Conservation (phyloP, 352 stramenopile genomes). For the Pythium aristosporum region DNA sequence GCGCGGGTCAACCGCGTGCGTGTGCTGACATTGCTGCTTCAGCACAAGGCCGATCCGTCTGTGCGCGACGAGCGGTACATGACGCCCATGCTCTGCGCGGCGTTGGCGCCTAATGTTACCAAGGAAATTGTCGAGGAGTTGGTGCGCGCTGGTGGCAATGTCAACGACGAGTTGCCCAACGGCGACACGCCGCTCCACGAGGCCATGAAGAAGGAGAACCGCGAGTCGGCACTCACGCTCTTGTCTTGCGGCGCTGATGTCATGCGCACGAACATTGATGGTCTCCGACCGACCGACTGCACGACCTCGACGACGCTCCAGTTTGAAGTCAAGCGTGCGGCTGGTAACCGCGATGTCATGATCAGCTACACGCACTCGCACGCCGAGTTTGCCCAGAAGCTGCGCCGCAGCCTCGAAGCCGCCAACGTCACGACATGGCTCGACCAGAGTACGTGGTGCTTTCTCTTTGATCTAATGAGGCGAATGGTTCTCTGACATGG, state of each 20-base stretch:
- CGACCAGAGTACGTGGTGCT: slow-evolving; percentile 46
- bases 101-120: slow-evolving; percentile 49
- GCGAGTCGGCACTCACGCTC: slow-evolving; percentile 58
- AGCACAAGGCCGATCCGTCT: slow-evolving; percentile 49
- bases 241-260: slow-evolving; percentile 55
- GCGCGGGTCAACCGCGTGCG: slow-evolving; percentile 52
- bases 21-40: slow-evolving; percentile 50
- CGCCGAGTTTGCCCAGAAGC: slow-evolving; percentile 64
- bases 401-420: slow-evolving; percentile 67
- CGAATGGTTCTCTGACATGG: too few relatives aligned
- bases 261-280: slow-evolving; percentile 66
- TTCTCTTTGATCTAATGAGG: slow-evolving; percentile 2
- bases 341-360: slow-evolving; percentile 82
- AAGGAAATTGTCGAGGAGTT: slow-evolving; percentile 56
- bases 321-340: slow-evolving; percentile 79
- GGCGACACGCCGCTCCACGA: slow-evolving; percentile 75
- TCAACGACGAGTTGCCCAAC: slow-evolving; percentile 65
- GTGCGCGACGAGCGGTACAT: slow-evolving; percentile 56
- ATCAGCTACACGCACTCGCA: slow-evolving; percentile 88
- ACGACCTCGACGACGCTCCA: slow-evolving; percentile 81
- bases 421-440: slow-evolving; percentile 79
- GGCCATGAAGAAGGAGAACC: slow-evolving; percentile 69
- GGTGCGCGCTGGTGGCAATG: slow-evolving; percentile 49
- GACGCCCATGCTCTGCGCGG: slow-evolving; percentile 66
- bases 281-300: slow-evolving; percentile 71